Evolutionary conservation across 2,329 filamentous ascomycete species (phyloP).

Genomic region (Myriosclerotinia duriaeana): DNA sequence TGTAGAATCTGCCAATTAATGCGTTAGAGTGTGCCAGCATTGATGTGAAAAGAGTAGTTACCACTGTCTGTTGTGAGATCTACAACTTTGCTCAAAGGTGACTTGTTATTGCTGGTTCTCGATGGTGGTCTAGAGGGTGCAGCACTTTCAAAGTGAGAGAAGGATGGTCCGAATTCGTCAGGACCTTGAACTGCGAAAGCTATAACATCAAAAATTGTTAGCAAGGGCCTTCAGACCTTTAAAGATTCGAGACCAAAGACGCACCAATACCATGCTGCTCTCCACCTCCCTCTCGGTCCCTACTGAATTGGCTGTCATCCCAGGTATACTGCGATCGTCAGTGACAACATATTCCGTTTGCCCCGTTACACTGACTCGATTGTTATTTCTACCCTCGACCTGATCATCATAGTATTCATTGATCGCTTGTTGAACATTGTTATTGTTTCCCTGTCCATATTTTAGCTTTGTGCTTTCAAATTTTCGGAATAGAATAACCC

Average conservation of each 20-base stretch:
- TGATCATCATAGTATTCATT: conserved; percentile 54
- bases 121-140: conserved; percentile 59
- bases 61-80: conserved; percentile 48
- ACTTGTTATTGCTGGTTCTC: conserved; percentile 54
- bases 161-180: conserved; percentile 23
- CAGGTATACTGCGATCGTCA: conserved; percentile 47
- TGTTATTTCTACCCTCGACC: conserved; percentile 30
- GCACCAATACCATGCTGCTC: conserved; percentile 48
- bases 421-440: conserved; percentile 51
- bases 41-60: neutral
- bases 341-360: neutral
- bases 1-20: conserved; percentile 30
- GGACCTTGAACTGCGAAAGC: conserved; percentile 24
- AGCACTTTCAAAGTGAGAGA: conserved; percentile 12
- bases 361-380: conserved; percentile 41
- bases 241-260: conserved; percentile 26
- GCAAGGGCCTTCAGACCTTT: neutral
- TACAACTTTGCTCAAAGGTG: conserved; percentile 54
- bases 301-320: conserved; percentile 55
- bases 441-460: conserved; percentile 45
- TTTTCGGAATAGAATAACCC: neutral
- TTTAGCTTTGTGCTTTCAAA: conserved; percentile 26
- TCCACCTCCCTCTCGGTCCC: conserved; percentile 52
- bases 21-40: conserved; percentile 3
- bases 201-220: neutral